Evolutionary conservation across 345 rosid species (phyloP), one percentile per base, ranked within the genome.

Genomic region (Iberis pinnata): DNA sequence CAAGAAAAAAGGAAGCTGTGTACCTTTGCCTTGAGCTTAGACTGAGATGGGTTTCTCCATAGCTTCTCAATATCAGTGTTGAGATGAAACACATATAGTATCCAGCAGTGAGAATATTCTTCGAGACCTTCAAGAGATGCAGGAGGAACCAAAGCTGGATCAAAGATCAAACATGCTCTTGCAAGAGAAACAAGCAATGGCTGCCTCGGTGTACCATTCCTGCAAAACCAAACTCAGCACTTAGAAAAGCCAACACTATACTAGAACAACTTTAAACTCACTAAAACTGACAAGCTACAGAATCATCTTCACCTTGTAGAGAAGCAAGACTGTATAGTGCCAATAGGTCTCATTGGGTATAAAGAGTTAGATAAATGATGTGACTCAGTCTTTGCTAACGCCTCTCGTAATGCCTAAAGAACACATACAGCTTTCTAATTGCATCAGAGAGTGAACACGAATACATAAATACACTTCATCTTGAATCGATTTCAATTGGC

Each of bases 61-160:
- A 90, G 73, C 82, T 90, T 86, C 40, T 86, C 96, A 9, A 90
- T 64, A 78, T 90, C 79, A 4, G 96, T 90, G 67, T 86, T 90
- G 57, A 90, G 78, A 76, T 90, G 98, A 72, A 90, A 90, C 4
- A 86, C 94, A 64, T 78, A 90, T 12, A 90, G 52, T 60, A 90
- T 71, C 98, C 98, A 90, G 68, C 96, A 86, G 68, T 90, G 90
- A 58, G 98, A 82, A 72, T 90, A 90, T 57, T 81, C 92, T 22
- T 18, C 78, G 7, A 90, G 83, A 68, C 92, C 96, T 58, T 86
- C 98, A 49, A 90, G 96, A 27, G 96, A 86, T 50, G 94, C 98
- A 6, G 88, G 87, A 71, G 96, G 92, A 70, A 84, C 96, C 67
- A 78, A 75, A 39, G 87, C 63, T 18, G 73, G 56, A 75, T 84